Conservation (phyloP, 2,329 filamentous ascomycete genomes). For the Claviceps sp. region DNA sequence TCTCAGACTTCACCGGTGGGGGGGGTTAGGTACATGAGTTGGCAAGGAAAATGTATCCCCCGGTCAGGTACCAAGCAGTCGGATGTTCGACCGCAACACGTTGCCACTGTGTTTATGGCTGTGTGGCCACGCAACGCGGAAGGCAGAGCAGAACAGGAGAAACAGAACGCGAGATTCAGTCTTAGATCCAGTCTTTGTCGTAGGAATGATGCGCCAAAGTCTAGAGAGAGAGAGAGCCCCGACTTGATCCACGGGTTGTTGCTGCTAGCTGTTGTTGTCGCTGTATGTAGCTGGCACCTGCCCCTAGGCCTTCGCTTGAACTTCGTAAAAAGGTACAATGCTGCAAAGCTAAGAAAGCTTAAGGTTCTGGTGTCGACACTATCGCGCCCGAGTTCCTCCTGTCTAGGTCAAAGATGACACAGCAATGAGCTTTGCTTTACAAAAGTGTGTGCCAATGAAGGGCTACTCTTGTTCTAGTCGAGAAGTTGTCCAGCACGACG, state of each 20-base stretch:
- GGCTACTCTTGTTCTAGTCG: neutral
- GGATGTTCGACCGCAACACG: neutral
- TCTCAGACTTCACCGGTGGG: conserved; percentile 1
- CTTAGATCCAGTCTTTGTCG: neutral
- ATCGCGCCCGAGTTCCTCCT: neutral
- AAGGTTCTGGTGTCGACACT: neutral
- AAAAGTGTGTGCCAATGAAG: neutral
- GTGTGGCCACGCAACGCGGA: neutral
- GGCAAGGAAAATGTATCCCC: neutral
- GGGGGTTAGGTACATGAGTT: neutral
- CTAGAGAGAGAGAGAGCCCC: neutral
- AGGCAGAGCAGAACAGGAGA: neutral
- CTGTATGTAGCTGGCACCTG: neutral
- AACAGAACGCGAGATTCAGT: neutral
- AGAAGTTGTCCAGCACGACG: neutral
- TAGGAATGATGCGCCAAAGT: neutral
- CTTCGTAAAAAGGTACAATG: neutral
- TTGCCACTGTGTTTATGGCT: neutral
- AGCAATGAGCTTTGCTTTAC: neutral
- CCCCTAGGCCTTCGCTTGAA: neutral
- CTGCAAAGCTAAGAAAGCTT: neutral
- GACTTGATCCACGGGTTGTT: neutral
- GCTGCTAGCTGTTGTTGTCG: neutral
- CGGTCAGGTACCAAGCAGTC: neutral
- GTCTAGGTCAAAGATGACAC: neutral